Evolutionary conservation across 2,329 filamentous ascomycete genomes (phyloP), one percentile per base, ranked within the genome.

Genomic region (Arthrobotrys musiformis): DNA sequence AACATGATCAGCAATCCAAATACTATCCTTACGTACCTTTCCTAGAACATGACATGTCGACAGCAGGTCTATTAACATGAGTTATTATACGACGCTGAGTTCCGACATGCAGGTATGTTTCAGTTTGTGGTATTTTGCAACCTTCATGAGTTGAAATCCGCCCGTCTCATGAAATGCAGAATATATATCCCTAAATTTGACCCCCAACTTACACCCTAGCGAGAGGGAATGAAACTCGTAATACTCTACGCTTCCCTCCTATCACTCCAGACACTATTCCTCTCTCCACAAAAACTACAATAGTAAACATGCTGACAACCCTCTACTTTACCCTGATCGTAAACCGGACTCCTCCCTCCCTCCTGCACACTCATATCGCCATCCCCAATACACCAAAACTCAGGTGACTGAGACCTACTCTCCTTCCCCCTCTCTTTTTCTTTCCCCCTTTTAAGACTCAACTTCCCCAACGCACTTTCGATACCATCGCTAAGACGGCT

Each of bases 241-340:
- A 35, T 35, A 35, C 30, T 15, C 28, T 24, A 5, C 46, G 22
- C 26, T n/a, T 15, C n/a, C 22, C 17, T 40, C 62, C 19, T 17
- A 30, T 66, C 62, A 8, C 44, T 66, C 42, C 44, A 40, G n/a
- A 66, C 62, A n/a, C 24, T 52, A 54, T 66, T 66, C 62, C n/a
- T 13, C 46, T 17, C 15, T 7, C 62, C 62, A 42, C 62, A 66
- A 42, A 54, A 28, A 42, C 6, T 54, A 54, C 62, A 66, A 42
- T 37, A 66, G 19, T 54, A 66, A 8, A 8, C 22, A 52, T 37
- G 62, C 6, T 50, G 46, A 54, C 44, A 66, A 22, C 5, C 30
- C 17, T n/a, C 9, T 5, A 22, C 48, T 30, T n/a, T 26, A 54
- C 40, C 15, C n/a, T n/a, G n/a, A n/a, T n/a, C n/a, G n/a, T n/a